Evolutionary conservation across 2,329 filamentous ascomycete species (phyloP).

Genomic region (Curvularia eragrostidis): DNA sequence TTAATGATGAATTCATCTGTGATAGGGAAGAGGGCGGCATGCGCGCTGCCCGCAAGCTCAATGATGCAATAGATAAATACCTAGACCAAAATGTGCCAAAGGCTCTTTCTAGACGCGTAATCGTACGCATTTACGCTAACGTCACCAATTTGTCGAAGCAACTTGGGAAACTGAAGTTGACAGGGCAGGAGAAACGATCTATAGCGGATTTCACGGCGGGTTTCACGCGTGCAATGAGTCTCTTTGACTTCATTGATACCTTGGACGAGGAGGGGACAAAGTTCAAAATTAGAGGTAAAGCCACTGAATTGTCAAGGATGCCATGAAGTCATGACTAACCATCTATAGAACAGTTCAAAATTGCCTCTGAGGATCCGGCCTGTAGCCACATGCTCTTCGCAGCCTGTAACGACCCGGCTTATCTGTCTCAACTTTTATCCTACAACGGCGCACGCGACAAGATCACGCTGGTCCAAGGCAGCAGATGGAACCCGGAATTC

Average conservation of each 20-base stretch:
- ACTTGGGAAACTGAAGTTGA: conserved; percentile 58
- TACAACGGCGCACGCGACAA: conserved; percentile 58
- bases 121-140: conserved; percentile 65
- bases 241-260: conserved; percentile 68
- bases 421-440: conserved; percentile 63
- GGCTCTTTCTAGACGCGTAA: conserved; percentile 59
- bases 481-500: conserved; percentile 62
- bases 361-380: conserved; percentile 47
- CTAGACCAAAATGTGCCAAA: conserved; percentile 31
- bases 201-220: conserved; percentile 62
- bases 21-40: conserved; percentile 62
- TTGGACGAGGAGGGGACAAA: conserved; percentile 66
- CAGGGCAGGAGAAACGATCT: conserved; percentile 63
- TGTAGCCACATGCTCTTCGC: conserved; percentile 71
- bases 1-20: conserved; percentile 59
- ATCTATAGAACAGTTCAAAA: conserved; percentile 19
- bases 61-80: conserved; percentile 57
- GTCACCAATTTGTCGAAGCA: conserved; percentile 60
- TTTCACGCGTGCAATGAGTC: conserved; percentile 64
- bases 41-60: conserved; percentile 61
- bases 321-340: conserved; percentile 10
- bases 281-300: conserved; percentile 64
- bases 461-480: conserved; percentile 63
- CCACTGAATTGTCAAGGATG: not conserved
- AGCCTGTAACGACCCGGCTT: conserved; percentile 66